phyloP scores from a whole-genome alignment of 1,284 basidiomycete genomes.

The Cryptococcus sp. region DNA sequence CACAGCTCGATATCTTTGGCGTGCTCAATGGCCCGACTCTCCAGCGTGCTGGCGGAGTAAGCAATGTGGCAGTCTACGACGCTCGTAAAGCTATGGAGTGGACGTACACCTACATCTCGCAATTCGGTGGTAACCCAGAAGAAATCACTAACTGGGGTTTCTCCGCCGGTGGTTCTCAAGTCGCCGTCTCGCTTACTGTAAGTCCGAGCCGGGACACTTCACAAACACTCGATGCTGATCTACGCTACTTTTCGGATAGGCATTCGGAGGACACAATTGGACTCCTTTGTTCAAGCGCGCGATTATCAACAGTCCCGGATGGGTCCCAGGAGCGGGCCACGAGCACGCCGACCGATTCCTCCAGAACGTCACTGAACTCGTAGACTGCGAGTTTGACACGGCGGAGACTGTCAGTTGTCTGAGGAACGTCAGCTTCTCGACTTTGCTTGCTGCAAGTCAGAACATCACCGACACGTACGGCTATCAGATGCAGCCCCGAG shows the following conservation, averaged over 20 bases:
- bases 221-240: too few relatives aligned
- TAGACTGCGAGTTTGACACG: slow-evolving; percentile 25
- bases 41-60: slow-evolving; percentile 52
- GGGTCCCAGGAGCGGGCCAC: slow-evolving; percentile 29
- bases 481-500: slow-evolving; percentile 49
- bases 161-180: slow-evolving; percentile 57
- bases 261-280: slow-evolving; percentile 36
- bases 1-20: slow-evolving; percentile 8
- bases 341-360: slow-evolving; percentile 7
- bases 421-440: slow-evolving; percentile 54
- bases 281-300: slow-evolving; percentile 53
- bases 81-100: slow-evolving; percentile 43
- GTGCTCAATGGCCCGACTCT: slow-evolving; percentile 10
- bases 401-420: slow-evolving; percentile 59
- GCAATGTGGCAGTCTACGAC: slow-evolving; percentile 58
- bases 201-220: too few relatives aligned
- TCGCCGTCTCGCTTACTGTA: slow-evolving; percentile 5
- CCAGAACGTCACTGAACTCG: slow-evolving; percentile 9
- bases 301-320: slow-evolving; percentile 52
- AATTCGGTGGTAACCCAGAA: slow-evolving; percentile 46
- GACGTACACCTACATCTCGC: slow-evolving; percentile 40
- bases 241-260: neutral
- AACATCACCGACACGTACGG: slow-evolving; percentile 8
- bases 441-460: slow-evolving; percentile 52
- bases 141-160: slow-evolving; percentile 59